Evolutionary conservation across 2,329 filamentous ascomycete genomes (phyloP).

Genomic region (Alternaria ethzedia): DNA sequence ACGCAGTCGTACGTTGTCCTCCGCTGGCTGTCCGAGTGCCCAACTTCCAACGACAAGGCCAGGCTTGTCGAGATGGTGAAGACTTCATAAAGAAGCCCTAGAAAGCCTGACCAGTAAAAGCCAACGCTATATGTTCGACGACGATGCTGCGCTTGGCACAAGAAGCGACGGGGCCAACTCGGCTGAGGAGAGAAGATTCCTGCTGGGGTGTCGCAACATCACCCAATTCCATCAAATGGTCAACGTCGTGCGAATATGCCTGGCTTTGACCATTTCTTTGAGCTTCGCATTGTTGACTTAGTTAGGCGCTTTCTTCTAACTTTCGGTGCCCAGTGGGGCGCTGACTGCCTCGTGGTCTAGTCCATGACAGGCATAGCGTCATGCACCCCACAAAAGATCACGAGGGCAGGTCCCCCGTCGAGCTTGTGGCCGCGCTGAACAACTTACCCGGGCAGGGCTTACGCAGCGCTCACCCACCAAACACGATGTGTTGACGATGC

Average conservation of each 20-base stretch:
- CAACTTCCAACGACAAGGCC: not conserved
- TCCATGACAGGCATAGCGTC: not conserved
- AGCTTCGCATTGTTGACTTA: not conserved
- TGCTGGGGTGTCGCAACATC: not conserved
- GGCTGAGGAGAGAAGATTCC: not conserved
- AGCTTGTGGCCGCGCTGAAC: not conserved
- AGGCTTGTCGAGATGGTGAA: not conserved
- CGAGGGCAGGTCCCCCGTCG: not conserved
- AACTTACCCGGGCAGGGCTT: not conserved
- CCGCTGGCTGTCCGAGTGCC: not conserved
- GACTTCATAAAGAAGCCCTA: not conserved
- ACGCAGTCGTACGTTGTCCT: not conserved
- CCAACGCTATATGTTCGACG: not conserved
- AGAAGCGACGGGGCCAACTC: not conserved
- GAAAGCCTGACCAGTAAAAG: not conserved
- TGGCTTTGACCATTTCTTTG: not conserved
- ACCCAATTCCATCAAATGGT: not conserved
- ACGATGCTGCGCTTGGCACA: not conserved
- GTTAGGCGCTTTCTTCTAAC: not conserved
- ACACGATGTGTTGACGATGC: not conserved
- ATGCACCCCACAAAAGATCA: not conserved
- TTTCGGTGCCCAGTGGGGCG: not conserved
- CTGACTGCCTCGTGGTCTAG: not conserved
- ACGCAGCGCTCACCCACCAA: not conserved
- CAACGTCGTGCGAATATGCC: not conserved